Base-by-base conservation (phyloP, 257 asterid species). In the Petrea volubilis region DNA sequence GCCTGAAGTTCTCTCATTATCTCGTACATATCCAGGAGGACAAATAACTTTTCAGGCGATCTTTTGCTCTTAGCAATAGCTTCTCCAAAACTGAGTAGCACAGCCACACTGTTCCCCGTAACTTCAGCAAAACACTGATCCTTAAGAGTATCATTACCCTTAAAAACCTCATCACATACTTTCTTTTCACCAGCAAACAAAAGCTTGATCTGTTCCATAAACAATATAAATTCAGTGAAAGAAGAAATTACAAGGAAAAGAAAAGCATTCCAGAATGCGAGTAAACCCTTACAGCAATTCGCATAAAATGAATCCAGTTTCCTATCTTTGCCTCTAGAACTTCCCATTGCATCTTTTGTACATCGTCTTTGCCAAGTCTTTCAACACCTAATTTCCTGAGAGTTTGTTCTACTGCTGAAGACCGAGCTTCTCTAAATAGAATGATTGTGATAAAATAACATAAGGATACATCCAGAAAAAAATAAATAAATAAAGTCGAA, bases 271-370 rank as follows among this genome's bases (percentile, higher is more conserved):
- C 43, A 44, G 33, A 62, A 61, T 28, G 40, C 38, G 49, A n/a
- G 14, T 27, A 60, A 69, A 56, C 31, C 6, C 85, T 83, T 80
- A 93, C 99, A 52, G 91, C 86, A 69, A 94, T 90, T 63, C 97
- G 74, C 93, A 94, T 84, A 76, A 72, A 88, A 78, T 81, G 91
- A 76, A 89, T 88, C 97, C 97, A 91, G 60, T 87, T 84, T 58
- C 97, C 96, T 21, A 94, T 94, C 84, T 94, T 91, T 20, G 98
- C 92, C 77, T 94, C 99, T 46, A 89, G 80, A 71, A 82, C 91
- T 84, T 94, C 99, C 99, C 97, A 94, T 43, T 85, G 97, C 99
- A 94, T 94, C 89, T 82, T 91, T 69, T 91, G 97, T 40, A 94
- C 97, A 75, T 94, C 99, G 55, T 94, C 99, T 87, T 94, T 94